A percentile compares a stretch with the other conserved stretches of the same genome.
Evolutionary conservation across 106 monocot species (phyloP).

Genomic region (Phalaenopsis equestris): DNA sequence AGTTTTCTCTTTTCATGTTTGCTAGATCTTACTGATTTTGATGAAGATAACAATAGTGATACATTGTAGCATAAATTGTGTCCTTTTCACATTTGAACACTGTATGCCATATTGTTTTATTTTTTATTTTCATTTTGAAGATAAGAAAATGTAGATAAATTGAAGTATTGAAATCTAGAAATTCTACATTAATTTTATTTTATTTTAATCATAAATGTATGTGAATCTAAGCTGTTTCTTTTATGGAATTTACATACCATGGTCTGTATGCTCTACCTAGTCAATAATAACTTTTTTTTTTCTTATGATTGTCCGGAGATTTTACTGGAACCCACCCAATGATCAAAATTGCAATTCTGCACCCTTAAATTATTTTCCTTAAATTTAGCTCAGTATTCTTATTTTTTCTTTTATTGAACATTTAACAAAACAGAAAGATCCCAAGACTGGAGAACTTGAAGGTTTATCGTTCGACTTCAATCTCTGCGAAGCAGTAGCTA

Average conservation of each 20-base stretch:
- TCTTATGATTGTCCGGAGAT: background rate
- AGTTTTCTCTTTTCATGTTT: constrained; percentile 11
- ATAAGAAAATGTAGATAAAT: background rate
- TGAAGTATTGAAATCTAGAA: background rate
- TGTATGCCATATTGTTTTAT: background rate
- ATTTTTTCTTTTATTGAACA: constrained; percentile 2
- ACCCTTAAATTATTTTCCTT: background rate
- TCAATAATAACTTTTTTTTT: background rate
- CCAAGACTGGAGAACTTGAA: constrained; percentile 81
- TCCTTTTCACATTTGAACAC: constrained; percentile 3
- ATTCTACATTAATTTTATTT: background rate
- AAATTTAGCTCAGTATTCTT: background rate
- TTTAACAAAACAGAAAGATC: constrained; percentile 57
- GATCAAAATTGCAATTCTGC: background rate
- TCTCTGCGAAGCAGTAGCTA: constrained; percentile 89
- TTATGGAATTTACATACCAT: background rate
- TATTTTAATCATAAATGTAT: background rate
- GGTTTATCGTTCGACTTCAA: constrained; percentile 92
- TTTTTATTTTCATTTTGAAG: background rate
- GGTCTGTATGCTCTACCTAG: background rate
- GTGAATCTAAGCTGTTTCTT: background rate
- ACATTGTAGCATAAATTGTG: background rate
- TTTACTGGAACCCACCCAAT: background rate
- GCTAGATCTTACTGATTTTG: background rate
- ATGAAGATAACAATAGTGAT: background rate